phyloP scores from a whole-genome alignment of 257 asterid species.

The Pogostemon cablin region DNA sequence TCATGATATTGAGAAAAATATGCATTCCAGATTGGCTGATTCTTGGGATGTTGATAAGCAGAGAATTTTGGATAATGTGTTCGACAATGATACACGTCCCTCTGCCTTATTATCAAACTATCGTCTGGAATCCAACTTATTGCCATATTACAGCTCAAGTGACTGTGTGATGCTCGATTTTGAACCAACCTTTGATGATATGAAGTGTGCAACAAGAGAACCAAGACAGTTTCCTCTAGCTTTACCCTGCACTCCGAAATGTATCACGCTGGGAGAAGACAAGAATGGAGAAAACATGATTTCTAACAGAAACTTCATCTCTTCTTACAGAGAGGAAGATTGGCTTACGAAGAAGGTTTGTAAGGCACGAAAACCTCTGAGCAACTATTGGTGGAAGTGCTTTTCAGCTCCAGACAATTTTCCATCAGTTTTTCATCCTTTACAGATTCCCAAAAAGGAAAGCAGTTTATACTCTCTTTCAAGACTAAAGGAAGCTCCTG shows the following conservation, averaged over 20 bases:
- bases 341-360: conserved; percentile 30
- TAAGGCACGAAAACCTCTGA: conserved; percentile 27
- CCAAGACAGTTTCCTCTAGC: conserved; percentile 36
- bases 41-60: conserved; percentile 41
- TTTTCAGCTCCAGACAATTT: conserved; percentile 35
- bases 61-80: conserved; percentile 34
- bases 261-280: conserved; percentile 41
- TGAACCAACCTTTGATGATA: conserved; percentile 38
- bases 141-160: conserved; percentile 39
- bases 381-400: conserved; percentile 42
- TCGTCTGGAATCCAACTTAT: conserved; percentile 31
- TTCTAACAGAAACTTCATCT: conserved; percentile 30
- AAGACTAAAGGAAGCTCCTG: conserved; percentile 33
- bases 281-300: conserved; percentile 27
- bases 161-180: conserved; percentile 30
- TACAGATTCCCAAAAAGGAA: conserved; percentile 43
- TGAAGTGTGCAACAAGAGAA: conserved; percentile 37
- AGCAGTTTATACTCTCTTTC: conserved; percentile 31
- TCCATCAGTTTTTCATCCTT: conserved; percentile 32
- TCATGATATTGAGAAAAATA: conserved; percentile 22
- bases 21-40: conserved; percentile 35
- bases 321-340: conserved; percentile 36
- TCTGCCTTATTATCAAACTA: conserved; percentile 37
- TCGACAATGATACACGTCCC: conserved; percentile 33
- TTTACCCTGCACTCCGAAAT: conserved; percentile 40